Conservation (phyloP, 257 asterid genomes). For the Mitragyna speciosa region DNA sequence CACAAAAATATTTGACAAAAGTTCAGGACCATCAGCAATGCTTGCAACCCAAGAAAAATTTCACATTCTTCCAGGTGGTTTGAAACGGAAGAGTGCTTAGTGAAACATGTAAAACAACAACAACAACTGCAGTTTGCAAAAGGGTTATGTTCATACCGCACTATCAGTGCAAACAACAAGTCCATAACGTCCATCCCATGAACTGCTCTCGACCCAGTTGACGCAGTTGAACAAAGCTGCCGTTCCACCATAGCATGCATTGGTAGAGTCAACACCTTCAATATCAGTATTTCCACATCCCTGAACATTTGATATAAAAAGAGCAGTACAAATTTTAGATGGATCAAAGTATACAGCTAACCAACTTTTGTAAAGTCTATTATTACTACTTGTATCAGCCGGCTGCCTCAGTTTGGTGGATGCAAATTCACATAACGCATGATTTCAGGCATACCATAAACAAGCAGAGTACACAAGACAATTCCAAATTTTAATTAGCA, state of each 20-base stretch:
- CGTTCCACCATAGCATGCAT: conserved; percentile 99
- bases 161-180: conserved; percentile 99
- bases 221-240: conserved; percentile 95
- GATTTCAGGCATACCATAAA: background rate
- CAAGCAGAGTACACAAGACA: background rate
- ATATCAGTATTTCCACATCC: conserved; percentile 87
- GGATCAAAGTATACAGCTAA: background rate
- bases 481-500: background rate
- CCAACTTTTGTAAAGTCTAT: background rate
- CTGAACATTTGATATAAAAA: conserved; percentile 41
- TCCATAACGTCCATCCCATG: conserved; percentile 99
- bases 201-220: conserved; percentile 95
- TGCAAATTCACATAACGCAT: background rate
- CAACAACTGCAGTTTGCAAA: background rate
- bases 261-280: conserved; percentile 98
- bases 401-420: background rate
- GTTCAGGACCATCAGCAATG: background rate
- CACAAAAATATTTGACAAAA: background rate
- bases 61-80: background rate
- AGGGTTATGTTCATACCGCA: conserved; percentile 60
- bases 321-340: conserved; percentile 20
- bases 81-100: background rate
- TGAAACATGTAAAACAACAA: background rate
- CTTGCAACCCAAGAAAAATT: background rate
- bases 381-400: background rate